These are phyloP conservation scores for Cymbopogon flexuosus DNA, from an alignment of 202 grass and related monocot species.

Conservation along the genomic window DNA sequence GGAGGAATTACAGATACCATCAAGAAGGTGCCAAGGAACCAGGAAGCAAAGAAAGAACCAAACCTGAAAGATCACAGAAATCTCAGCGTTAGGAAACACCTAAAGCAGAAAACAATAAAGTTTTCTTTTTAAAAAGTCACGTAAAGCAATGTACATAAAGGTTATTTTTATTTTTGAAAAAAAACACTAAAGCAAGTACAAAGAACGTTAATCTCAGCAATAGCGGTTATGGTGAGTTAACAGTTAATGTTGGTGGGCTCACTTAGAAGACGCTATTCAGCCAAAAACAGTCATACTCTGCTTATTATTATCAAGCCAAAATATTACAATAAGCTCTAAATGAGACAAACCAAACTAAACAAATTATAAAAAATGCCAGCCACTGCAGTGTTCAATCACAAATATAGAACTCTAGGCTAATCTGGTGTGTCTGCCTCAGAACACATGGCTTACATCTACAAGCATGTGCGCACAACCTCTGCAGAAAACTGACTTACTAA, in stretches of 20 bases:
- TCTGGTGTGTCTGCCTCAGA: background rate
- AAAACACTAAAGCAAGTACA: conserved; percentile 12
- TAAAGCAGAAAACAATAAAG: background rate
- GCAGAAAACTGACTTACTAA: background rate
- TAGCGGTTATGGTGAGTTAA: background rate
- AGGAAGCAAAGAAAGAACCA: conserved; percentile 83
- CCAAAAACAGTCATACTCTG: background rate
- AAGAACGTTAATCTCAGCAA: background rate
- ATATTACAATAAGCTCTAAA: background rate
- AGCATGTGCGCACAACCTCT: background rate
- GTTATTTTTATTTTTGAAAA: no score
- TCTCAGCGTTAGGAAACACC: conserved; percentile 14
- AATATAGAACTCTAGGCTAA: background rate
- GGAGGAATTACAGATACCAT: conserved; percentile 93
- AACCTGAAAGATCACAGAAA: conserved; percentile 50
- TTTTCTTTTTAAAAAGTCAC: background rate
- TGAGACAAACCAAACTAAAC: background rate
- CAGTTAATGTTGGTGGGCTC: background rate
- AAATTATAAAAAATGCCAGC: background rate
- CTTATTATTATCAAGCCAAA: background rate
- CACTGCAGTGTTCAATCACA: background rate
- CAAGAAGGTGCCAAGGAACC: conserved; percentile 85
- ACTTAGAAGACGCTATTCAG: background rate
- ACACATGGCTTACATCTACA: background rate
- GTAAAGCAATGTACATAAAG: background rate